Evolutionary conservation across 192 early-diverging fungal genomes (phyloP).

Genomic region (Linnemannia schmuckeri): DNA sequence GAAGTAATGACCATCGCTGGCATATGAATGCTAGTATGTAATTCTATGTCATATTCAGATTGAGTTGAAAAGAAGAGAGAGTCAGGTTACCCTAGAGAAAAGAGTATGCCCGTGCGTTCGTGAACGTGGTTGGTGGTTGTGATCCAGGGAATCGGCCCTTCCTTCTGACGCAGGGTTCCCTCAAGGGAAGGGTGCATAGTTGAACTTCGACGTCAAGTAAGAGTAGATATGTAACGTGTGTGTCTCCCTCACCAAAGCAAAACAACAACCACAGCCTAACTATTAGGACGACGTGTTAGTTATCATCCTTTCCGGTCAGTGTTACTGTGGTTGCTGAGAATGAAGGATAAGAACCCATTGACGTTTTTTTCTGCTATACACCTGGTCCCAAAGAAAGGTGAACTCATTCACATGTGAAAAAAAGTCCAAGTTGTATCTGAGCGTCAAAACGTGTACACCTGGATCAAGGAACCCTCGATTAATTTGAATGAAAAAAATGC

Average conservation of each 20-base stretch:
- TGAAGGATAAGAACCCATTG: background rate
- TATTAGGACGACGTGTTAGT: background rate
- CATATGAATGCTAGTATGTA: background rate
- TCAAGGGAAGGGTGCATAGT: background rate
- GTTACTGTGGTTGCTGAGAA: background rate
- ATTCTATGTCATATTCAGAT: background rate
- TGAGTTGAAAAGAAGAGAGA: background rate
- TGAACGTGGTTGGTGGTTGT: background rate
- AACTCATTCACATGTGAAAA: conserved; percentile 7
- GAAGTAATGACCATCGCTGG: background rate
- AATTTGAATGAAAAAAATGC: background rate
- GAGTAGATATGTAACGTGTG: background rate
- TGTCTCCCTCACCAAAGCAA: background rate
- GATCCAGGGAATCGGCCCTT: background rate
- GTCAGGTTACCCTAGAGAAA: background rate
- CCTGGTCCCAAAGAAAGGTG: background rate
- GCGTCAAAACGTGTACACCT: conserved; percentile 1
- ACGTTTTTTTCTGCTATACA: background rate
- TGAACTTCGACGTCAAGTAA: too few species aligned
- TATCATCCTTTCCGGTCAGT: background rate
- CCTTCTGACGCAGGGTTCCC: background rate
- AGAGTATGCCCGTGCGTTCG: background rate
- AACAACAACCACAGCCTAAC: too few species aligned
- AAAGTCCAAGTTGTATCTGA: background rate
- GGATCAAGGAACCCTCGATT: background rate